A percentile compares a stretch with the other conserved stretches of the same genome.
These are phyloP conservation scores for Syzygium grande DNA, from an alignment of 345 rosid genomes.

Conservation along the genomic window DNA sequence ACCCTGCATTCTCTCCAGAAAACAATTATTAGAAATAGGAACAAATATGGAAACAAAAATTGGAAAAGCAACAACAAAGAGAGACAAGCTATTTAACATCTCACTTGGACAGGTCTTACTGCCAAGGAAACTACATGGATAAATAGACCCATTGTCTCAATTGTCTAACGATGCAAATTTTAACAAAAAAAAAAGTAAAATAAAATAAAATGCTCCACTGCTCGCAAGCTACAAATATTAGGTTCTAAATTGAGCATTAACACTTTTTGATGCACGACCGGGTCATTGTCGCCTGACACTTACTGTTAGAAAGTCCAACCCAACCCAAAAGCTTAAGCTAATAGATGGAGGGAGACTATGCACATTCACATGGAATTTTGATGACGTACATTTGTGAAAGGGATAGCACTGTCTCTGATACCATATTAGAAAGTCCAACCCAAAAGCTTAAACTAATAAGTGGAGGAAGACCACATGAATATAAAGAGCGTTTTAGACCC, in stretches of 20 bases:
- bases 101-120: neutral
- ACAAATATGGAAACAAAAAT: too few relatives aligned
- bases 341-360: too few relatives aligned
- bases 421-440: too few relatives aligned
- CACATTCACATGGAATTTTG: too few relatives aligned
- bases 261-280: neutral
- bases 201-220: neutral
- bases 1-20: neutral
- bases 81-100: neutral
- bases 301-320: neutral
- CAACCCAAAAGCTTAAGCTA: too few relatives aligned
- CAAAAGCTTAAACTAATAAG: too few relatives aligned
- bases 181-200: neutral
- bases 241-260: neutral
- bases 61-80: neutral
- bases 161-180: neutral
- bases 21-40: neutral
- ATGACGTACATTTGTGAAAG: too few relatives aligned
- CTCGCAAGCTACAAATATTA: neutral
- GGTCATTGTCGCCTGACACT: neutral
- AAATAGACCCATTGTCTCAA: neutral
- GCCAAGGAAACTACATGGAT: neutral
- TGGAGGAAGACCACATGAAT: too few relatives aligned
- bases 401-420: too few relatives aligned
- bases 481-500: too few relatives aligned